Evolutionary conservation across 2,329 filamentous ascomycete species (phyloP).

Genomic region (Venturia asperata): DNA sequence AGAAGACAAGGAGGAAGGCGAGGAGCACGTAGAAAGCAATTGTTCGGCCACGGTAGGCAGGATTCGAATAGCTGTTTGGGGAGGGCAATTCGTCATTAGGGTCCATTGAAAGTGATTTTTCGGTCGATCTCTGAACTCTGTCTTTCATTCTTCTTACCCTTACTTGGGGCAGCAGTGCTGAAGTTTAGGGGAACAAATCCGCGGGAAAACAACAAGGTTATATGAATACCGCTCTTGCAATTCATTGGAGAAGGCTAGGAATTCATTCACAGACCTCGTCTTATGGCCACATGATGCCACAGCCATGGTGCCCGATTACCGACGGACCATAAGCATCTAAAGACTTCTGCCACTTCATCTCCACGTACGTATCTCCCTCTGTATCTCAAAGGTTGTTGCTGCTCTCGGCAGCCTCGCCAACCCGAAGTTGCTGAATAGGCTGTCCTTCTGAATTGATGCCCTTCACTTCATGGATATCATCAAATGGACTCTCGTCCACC

Average conservation of each 20-base stretch:
- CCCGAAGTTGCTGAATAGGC: background rate
- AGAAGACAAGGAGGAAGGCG: background rate
- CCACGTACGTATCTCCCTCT: background rate
- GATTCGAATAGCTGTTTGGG: background rate
- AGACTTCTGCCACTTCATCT: background rate
- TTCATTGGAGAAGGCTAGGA: background rate
- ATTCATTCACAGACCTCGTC: background rate
- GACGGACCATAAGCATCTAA: background rate
- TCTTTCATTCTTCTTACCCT: background rate
- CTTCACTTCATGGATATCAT: background rate
- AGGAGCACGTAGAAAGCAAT: background rate
- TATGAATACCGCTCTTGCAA: background rate
- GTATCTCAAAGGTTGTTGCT: background rate
- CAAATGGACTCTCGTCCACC: background rate
- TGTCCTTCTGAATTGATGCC: background rate
- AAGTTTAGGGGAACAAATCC: no score
- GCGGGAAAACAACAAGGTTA: background rate
- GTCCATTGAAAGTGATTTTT: background rate
- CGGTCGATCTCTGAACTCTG: background rate
- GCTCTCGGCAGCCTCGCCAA: background rate
- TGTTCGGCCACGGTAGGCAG: background rate
- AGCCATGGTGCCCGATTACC: background rate
- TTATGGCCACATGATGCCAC: background rate
- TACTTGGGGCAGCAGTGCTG: background rate
- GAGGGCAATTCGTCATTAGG: background rate